Base-by-base conservation (phyloP, 306 rosid species). In the Rubus idaeus region DNA sequence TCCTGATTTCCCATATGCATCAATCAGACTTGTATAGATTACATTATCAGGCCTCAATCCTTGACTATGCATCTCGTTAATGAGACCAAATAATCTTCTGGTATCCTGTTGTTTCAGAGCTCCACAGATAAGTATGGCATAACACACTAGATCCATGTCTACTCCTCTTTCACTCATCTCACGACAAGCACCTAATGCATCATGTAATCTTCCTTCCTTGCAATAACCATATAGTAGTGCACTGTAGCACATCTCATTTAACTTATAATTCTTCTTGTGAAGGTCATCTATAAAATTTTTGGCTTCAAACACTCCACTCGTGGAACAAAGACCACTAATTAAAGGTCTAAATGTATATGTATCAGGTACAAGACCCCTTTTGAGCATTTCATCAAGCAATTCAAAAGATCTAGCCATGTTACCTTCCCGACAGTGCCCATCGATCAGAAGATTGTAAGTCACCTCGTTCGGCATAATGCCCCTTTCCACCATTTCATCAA, bases 391-490 rank as follows among this genome's bases (percentile, higher is more conserved):
- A 75, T 84, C 92, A 26, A 87, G 85, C 86, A 95, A 80, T 78
- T 88, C 92, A 84, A 95, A 92, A 83, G 96, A 95, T 78, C 83
- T 90, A 64, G 71, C 83, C 11, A 86, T 83, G 80, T 88, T 88
- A 68, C 90, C 88, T 76, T 85, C 80, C 71, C 78, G 70, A 80
- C 96, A 90, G 78, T 90, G 75, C 20, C 97, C 97, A 58, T 95
- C 93, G 61, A 95, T 92, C 93, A 95, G 79, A 65, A 95, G 89
- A 83, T 95, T 95, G 79, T 95, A 95, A 57, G 97, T 92, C 80
- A 95, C 93, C 87, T 94, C 93, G 55, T 89, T 94, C 68, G 97
- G 97, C 83, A 85, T 35, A 66, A 92, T 83, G 71, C 86, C 91
- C 70, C 79, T 78, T 77, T 78, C 84, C 69, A 79, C 72, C 93